A percentile compares a stretch with the other conserved stretches of the same genome.
phyloP scores from a whole-genome alignment of 2,329 filamentous ascomycete genomes.

The Calonectria hongkongensis region DNA sequence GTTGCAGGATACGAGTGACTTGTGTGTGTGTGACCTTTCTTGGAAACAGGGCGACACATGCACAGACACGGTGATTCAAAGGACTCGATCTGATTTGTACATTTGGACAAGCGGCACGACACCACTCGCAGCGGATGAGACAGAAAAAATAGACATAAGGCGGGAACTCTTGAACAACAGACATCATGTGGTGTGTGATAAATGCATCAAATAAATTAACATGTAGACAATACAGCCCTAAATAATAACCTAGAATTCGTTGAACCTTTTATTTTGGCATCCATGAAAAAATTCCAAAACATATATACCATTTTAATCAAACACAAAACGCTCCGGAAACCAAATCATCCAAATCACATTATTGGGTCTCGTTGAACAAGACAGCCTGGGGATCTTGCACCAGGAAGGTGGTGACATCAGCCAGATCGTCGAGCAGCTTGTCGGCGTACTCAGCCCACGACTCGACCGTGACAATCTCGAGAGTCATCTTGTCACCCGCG shows the following conservation, averaged over 20 bases:
- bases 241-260: neutral
- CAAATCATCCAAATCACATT: neutral
- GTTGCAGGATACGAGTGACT: too few relatives aligned
- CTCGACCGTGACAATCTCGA: conserved; percentile 77
- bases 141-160: neutral
- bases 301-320: conserved; percentile 9
- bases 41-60: too few relatives aligned
- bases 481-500: conserved; percentile 68
- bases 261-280: conserved; percentile 6
- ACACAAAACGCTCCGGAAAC: conserved; percentile 13
- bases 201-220: conserved; percentile 11
- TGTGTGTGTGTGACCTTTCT: too few relatives aligned
- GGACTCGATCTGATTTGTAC: neutral
- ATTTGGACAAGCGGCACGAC: neutral
- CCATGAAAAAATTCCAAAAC: neutral
- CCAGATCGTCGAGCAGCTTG: conserved; percentile 71
- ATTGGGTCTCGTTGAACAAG: conserved; percentile 15
- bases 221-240: neutral
- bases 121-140: neutral
- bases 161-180: neutral
- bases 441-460: conserved; percentile 72
- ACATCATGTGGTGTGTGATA: neutral
- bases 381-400: conserved; percentile 13
- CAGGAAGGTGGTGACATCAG: conserved; percentile 51
- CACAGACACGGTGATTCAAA: too few relatives aligned